These are phyloP conservation scores for Cladophialophora exuberans DNA, from an alignment of 2,329 filamentous ascomycete species.

Conservation along the genomic window DNA sequence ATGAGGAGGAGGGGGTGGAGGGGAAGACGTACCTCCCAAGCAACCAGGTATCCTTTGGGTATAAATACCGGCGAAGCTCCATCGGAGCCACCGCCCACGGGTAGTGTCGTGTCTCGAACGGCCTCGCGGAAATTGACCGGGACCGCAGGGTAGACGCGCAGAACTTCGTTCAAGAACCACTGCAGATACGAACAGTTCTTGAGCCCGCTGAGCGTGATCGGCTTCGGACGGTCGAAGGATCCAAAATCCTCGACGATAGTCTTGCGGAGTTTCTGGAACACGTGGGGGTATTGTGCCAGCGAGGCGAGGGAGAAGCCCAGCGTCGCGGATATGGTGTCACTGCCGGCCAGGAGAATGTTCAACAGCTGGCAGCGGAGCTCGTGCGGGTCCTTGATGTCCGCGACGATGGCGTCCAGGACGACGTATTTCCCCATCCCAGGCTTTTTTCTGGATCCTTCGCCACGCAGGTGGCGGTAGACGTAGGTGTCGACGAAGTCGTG, in stretches of 20 bases:
- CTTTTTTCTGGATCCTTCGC: slow-evolving; percentile 36
- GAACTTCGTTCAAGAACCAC: slow-evolving; percentile 63
- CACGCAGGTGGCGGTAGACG: slow-evolving; percentile 41
- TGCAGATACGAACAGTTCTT: slow-evolving; percentile 45
- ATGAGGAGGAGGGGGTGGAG: slow-evolving; percentile 10
- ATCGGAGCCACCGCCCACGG: slow-evolving; percentile 60
- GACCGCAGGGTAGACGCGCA: slow-evolving; percentile 77
- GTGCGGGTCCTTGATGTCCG: slow-evolving; percentile 49
- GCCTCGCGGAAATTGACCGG: slow-evolving; percentile 77
- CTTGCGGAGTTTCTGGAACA: slow-evolving; percentile 34
- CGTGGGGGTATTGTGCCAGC: slow-evolving; percentile 44
- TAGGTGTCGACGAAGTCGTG: slow-evolving; percentile 54
- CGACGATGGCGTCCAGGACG: slow-evolving; percentile 53
- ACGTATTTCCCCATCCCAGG: slow-evolving; percentile 43
- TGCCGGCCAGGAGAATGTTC: slow-evolving; percentile 56
- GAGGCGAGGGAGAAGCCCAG: slow-evolving; percentile 52
- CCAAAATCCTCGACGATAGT: slow-evolving; percentile 45
- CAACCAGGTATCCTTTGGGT: slow-evolving; percentile 39
- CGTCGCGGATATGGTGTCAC: slow-evolving; percentile 55
- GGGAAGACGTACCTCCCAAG: slow-evolving; percentile 40
- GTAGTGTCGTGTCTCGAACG: slow-evolving; percentile 73
- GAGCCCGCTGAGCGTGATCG: slow-evolving; percentile 48
- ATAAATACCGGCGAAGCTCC: slow-evolving; percentile 49
- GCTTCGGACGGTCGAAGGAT: slow-evolving; percentile 39
- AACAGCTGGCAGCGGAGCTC: slow-evolving; percentile 53